These are phyloP conservation scores for Axilococcus clingmanii DNA, from an alignment of 139 green algal species.

Conservation along the genomic window DNA sequence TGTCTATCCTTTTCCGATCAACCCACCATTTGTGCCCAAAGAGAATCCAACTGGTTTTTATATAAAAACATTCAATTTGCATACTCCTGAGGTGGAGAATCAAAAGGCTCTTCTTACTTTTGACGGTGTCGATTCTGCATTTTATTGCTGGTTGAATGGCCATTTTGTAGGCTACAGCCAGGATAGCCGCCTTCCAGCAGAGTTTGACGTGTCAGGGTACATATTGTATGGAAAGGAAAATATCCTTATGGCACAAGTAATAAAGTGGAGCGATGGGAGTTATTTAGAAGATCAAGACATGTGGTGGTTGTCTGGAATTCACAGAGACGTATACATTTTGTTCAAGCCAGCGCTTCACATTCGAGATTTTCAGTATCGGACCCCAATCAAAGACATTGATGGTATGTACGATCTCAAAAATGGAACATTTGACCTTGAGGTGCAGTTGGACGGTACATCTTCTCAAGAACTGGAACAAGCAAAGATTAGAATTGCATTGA, in stretches of 20 bases:
- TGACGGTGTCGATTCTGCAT: slow-evolving; percentile 76
- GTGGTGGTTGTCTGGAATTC: slow-evolving; percentile 89
- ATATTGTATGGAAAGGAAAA: slow-evolving; percentile 40
- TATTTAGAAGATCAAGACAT: slow-evolving; percentile 98
- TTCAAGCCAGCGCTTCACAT: slow-evolving; percentile 53
- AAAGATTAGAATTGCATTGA: slow-evolving; percentile 8
- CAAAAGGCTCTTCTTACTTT: slow-evolving; percentile 63
- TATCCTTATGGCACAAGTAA: slow-evolving; percentile 57
- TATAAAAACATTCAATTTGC: slow-evolving; percentile 52
- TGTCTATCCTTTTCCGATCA: slow-evolving; percentile 81
- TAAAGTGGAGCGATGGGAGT: slow-evolving; percentile 88
- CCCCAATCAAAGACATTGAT: slow-evolving; percentile 32
- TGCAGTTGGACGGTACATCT: slow-evolving; percentile 6
- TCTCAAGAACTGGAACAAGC: not conserved
- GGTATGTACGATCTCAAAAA: not conserved
- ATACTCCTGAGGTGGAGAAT: not conserved
- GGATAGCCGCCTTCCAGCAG: slow-evolving; percentile 80
- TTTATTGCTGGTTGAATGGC: slow-evolving; percentile 90
- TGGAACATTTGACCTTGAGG: slow-evolving; percentile 22
- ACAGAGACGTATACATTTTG: slow-evolving; percentile 70
- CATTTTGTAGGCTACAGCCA: slow-evolving; percentile 76
- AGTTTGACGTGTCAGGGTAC: slow-evolving; percentile 78
- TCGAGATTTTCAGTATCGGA: slow-evolving; percentile 52
- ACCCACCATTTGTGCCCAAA: slow-evolving; percentile 71
- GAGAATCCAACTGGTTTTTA: slow-evolving; percentile 93